Conservation (phyloP, 2,329 filamentous ascomycete genomes). For the Neoscytalidium dimidiatum region DNA sequence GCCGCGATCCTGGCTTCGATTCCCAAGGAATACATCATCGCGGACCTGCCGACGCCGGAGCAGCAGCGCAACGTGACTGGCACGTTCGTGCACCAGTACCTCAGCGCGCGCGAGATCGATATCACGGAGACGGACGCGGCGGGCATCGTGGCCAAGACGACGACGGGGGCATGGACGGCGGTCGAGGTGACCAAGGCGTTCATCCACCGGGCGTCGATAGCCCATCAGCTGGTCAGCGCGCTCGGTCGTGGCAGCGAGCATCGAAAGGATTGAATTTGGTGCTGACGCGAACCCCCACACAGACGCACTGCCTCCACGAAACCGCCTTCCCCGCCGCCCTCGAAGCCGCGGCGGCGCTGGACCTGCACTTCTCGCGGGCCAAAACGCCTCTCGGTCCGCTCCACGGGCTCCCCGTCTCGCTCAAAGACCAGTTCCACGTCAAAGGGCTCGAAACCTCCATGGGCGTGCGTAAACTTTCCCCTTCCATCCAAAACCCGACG, state of each 20-base stretch:
- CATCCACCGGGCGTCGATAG: conserved; percentile 57
- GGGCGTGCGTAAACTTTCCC: too few relatives aligned
- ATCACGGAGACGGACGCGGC: conserved; percentile 64
- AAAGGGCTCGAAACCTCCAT: conserved; percentile 51
- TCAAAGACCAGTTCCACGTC: conserved; percentile 55
- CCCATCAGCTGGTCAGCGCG: conserved; percentile 53
- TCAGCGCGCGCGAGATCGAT: conserved; percentile 55
- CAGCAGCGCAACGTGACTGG: conserved; percentile 47
- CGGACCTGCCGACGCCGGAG: conserved; percentile 1
- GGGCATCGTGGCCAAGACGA: conserved; percentile 57
- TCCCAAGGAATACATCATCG: conserved; percentile 13
- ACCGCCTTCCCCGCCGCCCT: conserved; percentile 52
- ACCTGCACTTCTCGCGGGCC: conserved; percentile 39
- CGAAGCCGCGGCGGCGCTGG: conserved; percentile 42
- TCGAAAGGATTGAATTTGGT: too few relatives aligned
- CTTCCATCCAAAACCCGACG: too few relatives aligned
- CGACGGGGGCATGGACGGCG: conserved; percentile 57
- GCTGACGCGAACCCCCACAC: not conserved
- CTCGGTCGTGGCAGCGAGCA: not conserved
- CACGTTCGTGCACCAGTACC: conserved; percentile 57
- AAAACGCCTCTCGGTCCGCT: conserved; percentile 46
- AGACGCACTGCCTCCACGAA: conserved; percentile 46
- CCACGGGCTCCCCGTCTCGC: conserved; percentile 50
- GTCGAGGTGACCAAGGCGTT: conserved; percentile 58
- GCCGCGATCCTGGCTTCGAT: conserved; percentile 12